Conservation (phyloP, 192 early-diverging fungal genomes). For the Coemansia sp. region DNA sequence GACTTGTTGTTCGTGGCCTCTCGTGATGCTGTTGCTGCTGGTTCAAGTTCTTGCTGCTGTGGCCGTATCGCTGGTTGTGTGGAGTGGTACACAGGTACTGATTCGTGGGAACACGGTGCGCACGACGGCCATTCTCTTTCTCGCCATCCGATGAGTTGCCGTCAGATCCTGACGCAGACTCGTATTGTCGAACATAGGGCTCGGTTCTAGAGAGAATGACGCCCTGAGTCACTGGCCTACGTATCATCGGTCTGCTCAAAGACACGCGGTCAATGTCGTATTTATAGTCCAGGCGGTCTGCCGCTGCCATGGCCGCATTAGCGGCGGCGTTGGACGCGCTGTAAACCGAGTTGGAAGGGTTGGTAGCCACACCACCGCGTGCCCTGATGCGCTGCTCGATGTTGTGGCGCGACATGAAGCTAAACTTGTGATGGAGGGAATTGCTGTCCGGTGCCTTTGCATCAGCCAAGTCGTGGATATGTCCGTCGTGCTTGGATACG, state of each 20-base stretch:
- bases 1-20: background rate
- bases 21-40: background rate
- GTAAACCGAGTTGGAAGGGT: constrained; percentile 14
- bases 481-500: constrained; percentile 16
- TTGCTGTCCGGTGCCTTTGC: background rate
- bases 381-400: constrained; percentile 24
- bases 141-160: constrained; percentile 19
- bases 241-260: constrained; percentile 16
- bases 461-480: constrained; percentile 1
- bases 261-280: constrained; percentile 34
- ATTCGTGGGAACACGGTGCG: background rate
- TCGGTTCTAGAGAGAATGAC: constrained; percentile 17
- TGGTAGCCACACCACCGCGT: constrained; percentile 24
- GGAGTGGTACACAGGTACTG: constrained; percentile 16
- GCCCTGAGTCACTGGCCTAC: background rate
- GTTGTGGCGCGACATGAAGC: constrained; percentile 8
- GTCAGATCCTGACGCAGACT: constrained; percentile 23
- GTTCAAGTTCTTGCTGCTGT: background rate
- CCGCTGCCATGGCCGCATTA: constrained; percentile 24
- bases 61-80: constrained; percentile 1
- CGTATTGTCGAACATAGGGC: constrained; percentile 11
- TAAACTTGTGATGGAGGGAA: background rate
- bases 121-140: background rate
- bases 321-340: constrained; percentile 33
- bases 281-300: constrained; percentile 28